A percentile compares a stretch with the other conserved stretches of the same genome.
These are phyloP conservation scores for Trypanosoma brucei DNA, from an alignment of 208 protist genomes.

Conservation along the genomic window DNA sequence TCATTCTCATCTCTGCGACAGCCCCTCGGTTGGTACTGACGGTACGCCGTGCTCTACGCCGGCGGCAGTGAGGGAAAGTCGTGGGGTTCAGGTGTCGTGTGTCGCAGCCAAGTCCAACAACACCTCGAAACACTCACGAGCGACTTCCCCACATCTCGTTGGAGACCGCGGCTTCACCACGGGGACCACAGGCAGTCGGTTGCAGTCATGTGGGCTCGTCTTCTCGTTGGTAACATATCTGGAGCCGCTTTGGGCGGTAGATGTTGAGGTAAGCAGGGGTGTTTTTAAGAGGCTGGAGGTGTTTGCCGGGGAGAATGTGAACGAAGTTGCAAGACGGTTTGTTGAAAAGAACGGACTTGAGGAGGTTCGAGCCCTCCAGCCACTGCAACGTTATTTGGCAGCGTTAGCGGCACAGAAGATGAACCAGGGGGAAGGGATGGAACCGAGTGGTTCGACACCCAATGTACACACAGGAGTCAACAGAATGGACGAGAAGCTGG, in stretches of 20 bases:
- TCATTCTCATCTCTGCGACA: background rate
- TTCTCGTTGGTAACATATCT: slow-evolving; percentile 28
- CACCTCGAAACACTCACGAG: background rate
- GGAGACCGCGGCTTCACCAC: background rate
- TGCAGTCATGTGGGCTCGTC: background rate
- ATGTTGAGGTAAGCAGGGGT: slow-evolving; percentile 23
- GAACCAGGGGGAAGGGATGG: background rate
- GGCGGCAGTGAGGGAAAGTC: too few species aligned
- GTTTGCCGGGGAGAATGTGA: slow-evolving; percentile 24
- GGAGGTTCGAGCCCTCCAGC: slow-evolving; percentile 18
- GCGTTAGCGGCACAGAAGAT: slow-evolving; percentile 1
- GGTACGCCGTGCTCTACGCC: too few species aligned
- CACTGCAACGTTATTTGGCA: slow-evolving; percentile 22
- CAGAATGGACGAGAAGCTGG: too few species aligned
- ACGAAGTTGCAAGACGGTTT: slow-evolving; percentile 20
- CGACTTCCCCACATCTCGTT: background rate
- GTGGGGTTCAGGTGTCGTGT: too few species aligned
- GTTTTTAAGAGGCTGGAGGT: slow-evolving; percentile 25
- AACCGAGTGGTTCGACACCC: background rate
- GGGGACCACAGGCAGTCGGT: background rate
- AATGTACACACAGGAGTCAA: background rate
- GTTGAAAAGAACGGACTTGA: slow-evolving; percentile 21
- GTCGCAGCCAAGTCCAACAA: too few species aligned
- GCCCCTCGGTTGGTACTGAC: too few species aligned
- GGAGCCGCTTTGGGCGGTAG: slow-evolving; percentile 18